Evolutionary conservation across 106 monocot genomes (phyloP), one percentile per base, ranked within the genome.

Genomic region (Dendrobium officinale): DNA sequence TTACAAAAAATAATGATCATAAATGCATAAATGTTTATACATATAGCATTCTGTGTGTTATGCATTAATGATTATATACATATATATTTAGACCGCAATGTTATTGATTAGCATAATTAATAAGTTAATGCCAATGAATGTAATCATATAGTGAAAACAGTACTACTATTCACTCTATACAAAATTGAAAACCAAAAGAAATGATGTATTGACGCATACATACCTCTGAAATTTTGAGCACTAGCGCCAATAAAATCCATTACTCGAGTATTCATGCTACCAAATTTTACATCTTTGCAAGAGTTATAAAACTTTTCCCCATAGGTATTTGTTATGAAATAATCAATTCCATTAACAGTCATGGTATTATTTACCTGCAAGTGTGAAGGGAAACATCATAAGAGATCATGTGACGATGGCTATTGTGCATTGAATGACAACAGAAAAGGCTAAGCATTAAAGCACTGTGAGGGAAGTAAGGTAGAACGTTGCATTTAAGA

Each of bases 221-320:
- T 51, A 98, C 98, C 98, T 93, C 82, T 77, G 66, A 88, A 95
- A 88, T 86, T 93, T 78, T 91, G 79, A 83, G 98, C 95, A 82
- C 91, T 88, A 13, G 68, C 95, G 78, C 98, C 98, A 81, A 99
- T 82, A 81, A 99, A 93, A 84, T 95, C 95, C 98, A 99, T 99
- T 64, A 93, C 89, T 76, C 91, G 88, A 58, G 90, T 95, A 79
- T 99, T 99, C 95, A 95, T 84, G 9, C 89, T 91, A 20, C 98
- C 98, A 93, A 99, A 99, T 75, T 99, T 99, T 37, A 99, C 98
- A 86, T 99, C 95, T 85, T 99, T 99, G 83, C 98, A 99, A 43
- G 98, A 99, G 72, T 95, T 83, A 84, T 83, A 99, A 59, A 99
- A 78, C 26, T 91, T 80, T 84, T 92, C 87, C 15, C 84, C 91